phyloP scores from a whole-genome alignment of 768 basidiomycete species.

The Lanmaoa pseudosensibilis region DNA sequence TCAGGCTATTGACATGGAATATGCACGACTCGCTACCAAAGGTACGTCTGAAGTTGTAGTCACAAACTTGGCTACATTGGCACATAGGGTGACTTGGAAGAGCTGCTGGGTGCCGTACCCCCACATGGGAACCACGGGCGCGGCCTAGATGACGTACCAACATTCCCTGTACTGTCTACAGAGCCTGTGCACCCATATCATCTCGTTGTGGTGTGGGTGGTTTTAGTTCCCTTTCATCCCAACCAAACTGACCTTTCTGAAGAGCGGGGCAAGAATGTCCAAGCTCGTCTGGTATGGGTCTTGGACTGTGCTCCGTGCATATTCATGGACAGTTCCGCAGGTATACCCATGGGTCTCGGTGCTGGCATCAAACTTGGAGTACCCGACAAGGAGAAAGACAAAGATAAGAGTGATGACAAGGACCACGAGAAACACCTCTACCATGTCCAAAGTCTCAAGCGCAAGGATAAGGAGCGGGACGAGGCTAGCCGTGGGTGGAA shows the following conservation, averaged over 20 bases:
- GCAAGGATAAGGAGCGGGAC: constrained; percentile 41
- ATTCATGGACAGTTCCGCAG: constrained; percentile 35
- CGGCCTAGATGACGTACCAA: constrained; percentile 23
- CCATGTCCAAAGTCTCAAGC: constrained; percentile 30
- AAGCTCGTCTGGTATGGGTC: constrained; percentile 58
- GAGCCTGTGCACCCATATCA: constrained; percentile 71
- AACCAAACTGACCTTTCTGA: constrained; percentile 26
- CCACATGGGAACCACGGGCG: constrained; percentile 34
- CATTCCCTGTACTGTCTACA: constrained; percentile 48
- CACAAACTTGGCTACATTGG: constrained; percentile 4
- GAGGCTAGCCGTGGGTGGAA: constrained; percentile 34
- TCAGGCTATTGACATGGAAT: constrained; percentile 77
- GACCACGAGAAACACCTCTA: constrained; percentile 33
- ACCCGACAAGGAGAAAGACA: constrained; percentile 44
- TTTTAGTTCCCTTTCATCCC: constrained; percentile 1
- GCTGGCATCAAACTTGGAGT: constrained; percentile 74
- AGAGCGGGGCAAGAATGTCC: constrained; percentile 80
- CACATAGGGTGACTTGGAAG: constrained; percentile 66
- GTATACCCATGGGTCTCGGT: constrained; percentile 75
- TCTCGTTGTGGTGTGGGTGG: constrained; percentile 69
- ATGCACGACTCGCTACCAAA: constrained; percentile 84
- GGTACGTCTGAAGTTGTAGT: constrained; percentile 36
- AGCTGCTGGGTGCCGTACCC: constrained; percentile 65
- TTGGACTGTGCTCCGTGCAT: not conserved
- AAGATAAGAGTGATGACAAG: constrained; percentile 31